Conservation (phyloP, 1,139 yeast genomes). For the Scheffersomyces illinoinensis region DNA sequence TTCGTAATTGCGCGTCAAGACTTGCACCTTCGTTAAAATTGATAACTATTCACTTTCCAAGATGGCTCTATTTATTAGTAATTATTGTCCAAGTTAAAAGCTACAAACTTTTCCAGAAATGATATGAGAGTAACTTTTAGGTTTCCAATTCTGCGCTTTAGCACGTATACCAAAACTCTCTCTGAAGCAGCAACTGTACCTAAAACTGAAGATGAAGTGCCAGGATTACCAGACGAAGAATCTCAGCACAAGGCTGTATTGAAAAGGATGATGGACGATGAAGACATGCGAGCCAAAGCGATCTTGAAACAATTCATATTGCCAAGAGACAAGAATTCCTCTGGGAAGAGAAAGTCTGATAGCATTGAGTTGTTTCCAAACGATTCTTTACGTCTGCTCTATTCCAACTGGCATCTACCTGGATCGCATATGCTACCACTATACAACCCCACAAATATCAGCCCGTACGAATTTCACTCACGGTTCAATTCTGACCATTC, state of each 20-base stretch:
- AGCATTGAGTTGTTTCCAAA: slow-evolving; percentile 1
- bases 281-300: not conserved
- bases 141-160: not conserved
- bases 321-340: not conserved
- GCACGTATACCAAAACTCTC: not conserved
- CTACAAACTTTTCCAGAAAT: not conserved
- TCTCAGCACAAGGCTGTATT: not conserved
- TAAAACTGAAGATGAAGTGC: not conserved
- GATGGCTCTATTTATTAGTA: too few relatives aligned
- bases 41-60: too few relatives aligned
- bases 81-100: not conserved
- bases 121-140: not conserved
- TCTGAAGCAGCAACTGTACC: not conserved
- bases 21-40: not conserved
- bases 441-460: slow-evolving; percentile 5
- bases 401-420: slow-evolving; percentile 11
- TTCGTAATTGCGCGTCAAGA: not conserved
- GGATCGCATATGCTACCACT: slow-evolving; percentile 10
- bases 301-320: not conserved
- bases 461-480: slow-evolving; percentile 19
- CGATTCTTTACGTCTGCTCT: slow-evolving; percentile 6
- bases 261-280: not conserved
- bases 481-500: slow-evolving; percentile 15
- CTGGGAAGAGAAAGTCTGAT: not conserved
- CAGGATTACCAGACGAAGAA: not conserved